Evolutionary conservation across 306 rosid genomes (phyloP).

Genomic region (Nissolia schottii): DNA sequence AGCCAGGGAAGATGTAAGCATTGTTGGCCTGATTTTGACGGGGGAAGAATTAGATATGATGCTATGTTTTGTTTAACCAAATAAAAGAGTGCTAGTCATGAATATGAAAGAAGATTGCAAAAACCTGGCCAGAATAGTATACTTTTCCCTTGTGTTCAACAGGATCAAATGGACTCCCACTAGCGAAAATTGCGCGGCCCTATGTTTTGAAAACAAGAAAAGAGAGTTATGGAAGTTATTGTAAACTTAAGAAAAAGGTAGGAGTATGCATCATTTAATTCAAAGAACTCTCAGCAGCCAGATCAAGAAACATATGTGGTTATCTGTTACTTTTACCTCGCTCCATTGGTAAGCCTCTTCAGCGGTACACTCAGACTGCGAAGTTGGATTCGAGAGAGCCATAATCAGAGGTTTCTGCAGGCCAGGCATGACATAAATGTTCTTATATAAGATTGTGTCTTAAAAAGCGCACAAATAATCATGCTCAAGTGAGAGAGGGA

Average conservation of each 20-base stretch:
- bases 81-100: background rate
- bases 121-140: slow-evolving; percentile 73
- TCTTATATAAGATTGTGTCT: background rate
- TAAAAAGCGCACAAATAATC: background rate
- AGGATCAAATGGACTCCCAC: background rate
- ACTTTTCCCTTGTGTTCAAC: slow-evolving; percentile 51
- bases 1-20: background rate
- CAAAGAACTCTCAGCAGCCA: background rate
- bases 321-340: background rate
- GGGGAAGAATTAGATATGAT: background rate
- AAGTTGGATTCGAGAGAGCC: slow-evolving; percentile 90
- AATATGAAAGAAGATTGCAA: background rate
- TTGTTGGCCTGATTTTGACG: background rate
- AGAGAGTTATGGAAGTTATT: background rate
- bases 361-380: slow-evolving; percentile 88
- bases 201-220: background rate
- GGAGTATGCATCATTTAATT: background rate
- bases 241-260: background rate
- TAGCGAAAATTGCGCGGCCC: background rate
- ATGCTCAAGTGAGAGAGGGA: background rate
- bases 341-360: slow-evolving; percentile 50
- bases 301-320: background rate
- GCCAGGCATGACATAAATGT: slow-evolving; percentile 8
- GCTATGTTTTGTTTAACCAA: background rate
- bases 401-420: slow-evolving; percentile 72